Conservation (phyloP, 805 yeast species). For the Lipomyces starkeyi region DNA sequence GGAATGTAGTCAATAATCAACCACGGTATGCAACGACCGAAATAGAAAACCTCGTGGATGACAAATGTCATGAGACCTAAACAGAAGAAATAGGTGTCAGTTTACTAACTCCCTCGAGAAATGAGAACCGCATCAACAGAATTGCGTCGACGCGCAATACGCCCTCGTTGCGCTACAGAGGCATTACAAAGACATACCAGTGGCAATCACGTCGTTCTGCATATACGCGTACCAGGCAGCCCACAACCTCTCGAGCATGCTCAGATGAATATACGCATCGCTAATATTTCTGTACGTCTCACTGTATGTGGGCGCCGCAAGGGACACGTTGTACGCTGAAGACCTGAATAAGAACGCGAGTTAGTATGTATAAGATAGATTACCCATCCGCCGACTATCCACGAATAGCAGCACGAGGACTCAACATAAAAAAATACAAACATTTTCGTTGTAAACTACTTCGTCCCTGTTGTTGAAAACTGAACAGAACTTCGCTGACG, state of each 20-base stretch:
- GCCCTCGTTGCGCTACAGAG: background rate
- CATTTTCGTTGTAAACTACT: background rate
- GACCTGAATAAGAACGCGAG: slow-evolving; percentile 16
- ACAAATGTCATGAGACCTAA: slow-evolving; percentile 66
- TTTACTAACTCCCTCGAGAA: slow-evolving; percentile 2
- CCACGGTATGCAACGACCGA: slow-evolving; percentile 94
- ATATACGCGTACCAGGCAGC: slow-evolving; percentile 85
- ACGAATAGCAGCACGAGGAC: background rate
- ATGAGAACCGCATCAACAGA: background rate
- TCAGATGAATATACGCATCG: slow-evolving; percentile 53
- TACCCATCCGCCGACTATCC: background rate
- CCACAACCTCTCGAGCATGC: slow-evolving; percentile 75
- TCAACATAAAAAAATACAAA: background rate
- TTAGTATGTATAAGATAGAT: background rate
- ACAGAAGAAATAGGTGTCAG: background rate
- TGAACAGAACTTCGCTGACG: background rate
- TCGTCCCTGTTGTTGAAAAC: slow-evolving; percentile 1
- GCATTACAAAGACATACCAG: slow-evolving; percentile 56
- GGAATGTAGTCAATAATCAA: slow-evolving; percentile 83
- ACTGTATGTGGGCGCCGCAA: slow-evolving; percentile 25
- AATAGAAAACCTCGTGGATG: slow-evolving; percentile 87
- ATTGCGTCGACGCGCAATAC: background rate
- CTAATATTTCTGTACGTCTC: slow-evolving; percentile 32
- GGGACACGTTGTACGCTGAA: slow-evolving; percentile 23
- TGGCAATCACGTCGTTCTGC: slow-evolving; percentile 87